Conservation (phyloP, 2,329 filamentous ascomycete genomes). For the Diaporthe ilicicola region DNA sequence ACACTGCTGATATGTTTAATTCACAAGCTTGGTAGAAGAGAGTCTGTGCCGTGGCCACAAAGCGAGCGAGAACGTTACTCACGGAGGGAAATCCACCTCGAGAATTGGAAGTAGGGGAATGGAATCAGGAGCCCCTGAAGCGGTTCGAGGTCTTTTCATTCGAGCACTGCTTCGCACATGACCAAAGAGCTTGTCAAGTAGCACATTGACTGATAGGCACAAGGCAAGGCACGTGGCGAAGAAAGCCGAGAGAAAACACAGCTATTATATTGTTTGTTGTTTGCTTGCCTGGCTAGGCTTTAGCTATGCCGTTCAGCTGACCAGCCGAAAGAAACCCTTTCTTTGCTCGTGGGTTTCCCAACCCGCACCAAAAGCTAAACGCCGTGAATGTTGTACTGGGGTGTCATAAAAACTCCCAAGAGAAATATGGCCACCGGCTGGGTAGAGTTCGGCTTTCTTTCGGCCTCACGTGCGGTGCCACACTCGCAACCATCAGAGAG, state of each 20-base stretch:
- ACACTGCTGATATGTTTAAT: too few species aligned
- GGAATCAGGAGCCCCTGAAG: too few species aligned
- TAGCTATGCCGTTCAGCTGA: background rate
- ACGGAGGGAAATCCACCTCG: too few species aligned
- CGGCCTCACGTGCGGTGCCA: background rate
- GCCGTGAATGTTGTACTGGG: background rate
- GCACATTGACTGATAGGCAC: background rate
- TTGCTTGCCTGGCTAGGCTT: background rate
- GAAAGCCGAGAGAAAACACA: too few species aligned
- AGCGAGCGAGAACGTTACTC: too few species aligned
- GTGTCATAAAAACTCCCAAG: conserved; percentile 16
- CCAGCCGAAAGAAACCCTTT: background rate
- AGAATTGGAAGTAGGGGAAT: too few species aligned
- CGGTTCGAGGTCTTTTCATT: too few species aligned
- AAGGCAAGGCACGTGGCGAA: too few species aligned
- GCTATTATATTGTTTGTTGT: background rate
- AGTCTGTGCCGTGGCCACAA: too few species aligned
- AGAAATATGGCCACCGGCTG: background rate
- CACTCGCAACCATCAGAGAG: background rate
- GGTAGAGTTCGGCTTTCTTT: background rate
- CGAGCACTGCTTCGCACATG: too few species aligned
- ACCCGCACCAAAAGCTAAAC: background rate
- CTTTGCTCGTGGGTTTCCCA: background rate
- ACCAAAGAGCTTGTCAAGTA: too few species aligned
- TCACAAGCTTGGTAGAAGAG: too few species aligned